Conservation (phyloP, 345 rosid genomes). For the Toxicodendron radicans region DNA sequence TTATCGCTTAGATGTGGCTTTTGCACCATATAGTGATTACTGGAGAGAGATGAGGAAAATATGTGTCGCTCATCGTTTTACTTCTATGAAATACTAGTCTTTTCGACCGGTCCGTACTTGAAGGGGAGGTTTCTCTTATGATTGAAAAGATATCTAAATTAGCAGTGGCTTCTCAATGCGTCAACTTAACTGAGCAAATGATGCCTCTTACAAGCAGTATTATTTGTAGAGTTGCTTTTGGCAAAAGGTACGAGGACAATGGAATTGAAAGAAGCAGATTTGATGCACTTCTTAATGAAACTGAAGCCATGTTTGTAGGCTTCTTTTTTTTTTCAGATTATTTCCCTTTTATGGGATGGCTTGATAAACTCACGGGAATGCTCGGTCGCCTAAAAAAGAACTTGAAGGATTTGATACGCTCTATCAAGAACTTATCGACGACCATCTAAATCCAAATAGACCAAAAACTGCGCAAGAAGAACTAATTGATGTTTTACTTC, state of each 20-base stretch:
- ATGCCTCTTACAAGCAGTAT: conserved; percentile 17
- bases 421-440: conserved; percentile 37
- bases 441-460: conserved; percentile 33
- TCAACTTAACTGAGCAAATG: conserved; percentile 21
- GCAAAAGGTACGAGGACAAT: no score
- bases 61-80: conserved; percentile 29
- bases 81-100: conserved; percentile 10
- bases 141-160: conserved; percentile 16
- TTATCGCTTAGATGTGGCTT: no score
- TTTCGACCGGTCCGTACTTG: conserved; percentile 26
- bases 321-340: conserved; percentile 29
- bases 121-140: conserved; percentile 28
- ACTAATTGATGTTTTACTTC: conserved; percentile 40
- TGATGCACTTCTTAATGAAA: no score
- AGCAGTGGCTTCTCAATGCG: neutral
- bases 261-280: no score
- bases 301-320: conserved; percentile 18
- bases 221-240: conserved; percentile 24
- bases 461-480: conserved; percentile 30
- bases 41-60: conserved; percentile 33
- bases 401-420: conserved; percentile 38
- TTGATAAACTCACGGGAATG: conserved; percentile 35
- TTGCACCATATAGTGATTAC: conserved; percentile 25
- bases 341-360: conserved; percentile 30
- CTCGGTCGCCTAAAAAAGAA: conserved; percentile 30